Percentiles rank a stretch among this genome's conserved stretches.
Conservation (phyloP, 1,284 basidiomycete genomes). For the Heterobasidion parviporum region DNA sequence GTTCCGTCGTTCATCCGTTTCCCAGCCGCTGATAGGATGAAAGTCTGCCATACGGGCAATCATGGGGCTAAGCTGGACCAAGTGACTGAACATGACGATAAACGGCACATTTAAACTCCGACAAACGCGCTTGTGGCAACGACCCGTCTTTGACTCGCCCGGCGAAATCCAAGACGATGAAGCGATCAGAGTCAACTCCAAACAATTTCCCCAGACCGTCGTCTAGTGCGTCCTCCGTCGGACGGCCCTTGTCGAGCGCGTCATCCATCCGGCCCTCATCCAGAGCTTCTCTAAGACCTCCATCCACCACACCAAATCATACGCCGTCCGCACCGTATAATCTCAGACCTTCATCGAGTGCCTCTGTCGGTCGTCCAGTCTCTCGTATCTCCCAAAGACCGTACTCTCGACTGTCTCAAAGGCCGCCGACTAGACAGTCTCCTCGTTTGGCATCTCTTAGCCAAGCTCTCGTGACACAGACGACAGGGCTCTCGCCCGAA, state of each 20-base stretch:
- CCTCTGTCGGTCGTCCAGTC: slow-evolving; percentile 28
- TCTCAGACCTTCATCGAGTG: slow-evolving; percentile 25
- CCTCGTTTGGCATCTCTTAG: slow-evolving; percentile 45
- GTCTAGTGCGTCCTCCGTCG: slow-evolving; percentile 10
- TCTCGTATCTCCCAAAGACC: slow-evolving; percentile 52
- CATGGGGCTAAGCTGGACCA: no score
- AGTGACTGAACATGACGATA: no score
- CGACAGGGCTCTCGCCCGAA: slow-evolving; percentile 30
- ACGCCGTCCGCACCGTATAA: slow-evolving; percentile 27
- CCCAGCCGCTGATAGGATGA: no score
- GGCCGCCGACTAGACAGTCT: slow-evolving; percentile 38
- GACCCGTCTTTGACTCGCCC: no score
- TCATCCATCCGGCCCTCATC: slow-evolving; percentile 26
- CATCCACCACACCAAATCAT: slow-evolving; percentile 26
- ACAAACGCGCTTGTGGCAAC: no score
- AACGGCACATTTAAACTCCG: no score
- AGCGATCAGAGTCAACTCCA: not conserved
- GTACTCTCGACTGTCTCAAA: slow-evolving; percentile 24
- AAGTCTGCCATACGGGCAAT: no score
- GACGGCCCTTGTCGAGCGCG: slow-evolving; percentile 13
- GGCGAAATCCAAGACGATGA: not conserved
- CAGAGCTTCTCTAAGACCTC: slow-evolving; percentile 27
- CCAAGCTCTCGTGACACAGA: slow-evolving; percentile 46
- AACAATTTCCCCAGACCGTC: slow-evolving; percentile 1
- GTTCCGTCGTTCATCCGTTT: no score